A percentile compares a stretch with the other conserved stretches of the same genome.
phyloP scores from a whole-genome alignment of 352 stramenopile species.

The Pythium aquatile region DNA sequence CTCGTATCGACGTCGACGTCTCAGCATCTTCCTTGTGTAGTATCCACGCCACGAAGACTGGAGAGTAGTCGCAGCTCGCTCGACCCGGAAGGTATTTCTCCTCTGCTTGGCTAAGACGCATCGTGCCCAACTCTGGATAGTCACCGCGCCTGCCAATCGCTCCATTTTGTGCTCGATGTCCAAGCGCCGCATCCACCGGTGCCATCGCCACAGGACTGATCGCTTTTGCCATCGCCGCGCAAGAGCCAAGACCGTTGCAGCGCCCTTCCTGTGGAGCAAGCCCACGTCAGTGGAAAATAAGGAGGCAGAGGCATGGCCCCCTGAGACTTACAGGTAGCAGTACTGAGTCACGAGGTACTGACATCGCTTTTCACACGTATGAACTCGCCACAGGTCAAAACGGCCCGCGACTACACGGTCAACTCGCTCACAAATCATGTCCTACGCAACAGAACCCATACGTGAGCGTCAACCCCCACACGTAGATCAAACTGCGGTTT shows the following conservation, averaged over 20 bases:
- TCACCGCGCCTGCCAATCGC: conserved; percentile 37
- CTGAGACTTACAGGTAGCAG: conserved; percentile 41
- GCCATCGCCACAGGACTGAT: conserved; percentile 33
- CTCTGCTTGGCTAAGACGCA: conserved; percentile 29
- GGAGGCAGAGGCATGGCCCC: neutral
- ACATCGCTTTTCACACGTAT: conserved; percentile 26
- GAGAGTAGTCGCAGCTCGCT: conserved; percentile 33
- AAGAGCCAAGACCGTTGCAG: conserved; percentile 35
- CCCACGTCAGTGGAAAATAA: neutral
- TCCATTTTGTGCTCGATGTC: conserved; percentile 38
- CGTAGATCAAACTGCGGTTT: neutral
- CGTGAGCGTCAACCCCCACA: neutral
- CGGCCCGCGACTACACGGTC: conserved; percentile 2
- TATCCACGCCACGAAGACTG: conserved; percentile 56
- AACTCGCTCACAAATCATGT: neutral
- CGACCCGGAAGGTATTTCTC: conserved; percentile 27
- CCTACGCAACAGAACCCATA: neutral
- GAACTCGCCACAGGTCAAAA: conserved; percentile 32
- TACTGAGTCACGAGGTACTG: conserved; percentile 32
- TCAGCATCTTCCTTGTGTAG: conserved; percentile 42
- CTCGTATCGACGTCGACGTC: conserved; percentile 33
- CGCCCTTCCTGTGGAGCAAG: conserved; percentile 40
- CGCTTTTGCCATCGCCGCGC: conserved; percentile 32
- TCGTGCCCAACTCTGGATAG: conserved; percentile 58
- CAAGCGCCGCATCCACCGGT: conserved; percentile 27